A percentile compares a stretch with the other conserved stretches of the same genome.
These are phyloP conservation scores for Lolium multiflorum DNA, from an alignment of 176 grass and related monocot species.

Conservation along the genomic window DNA sequence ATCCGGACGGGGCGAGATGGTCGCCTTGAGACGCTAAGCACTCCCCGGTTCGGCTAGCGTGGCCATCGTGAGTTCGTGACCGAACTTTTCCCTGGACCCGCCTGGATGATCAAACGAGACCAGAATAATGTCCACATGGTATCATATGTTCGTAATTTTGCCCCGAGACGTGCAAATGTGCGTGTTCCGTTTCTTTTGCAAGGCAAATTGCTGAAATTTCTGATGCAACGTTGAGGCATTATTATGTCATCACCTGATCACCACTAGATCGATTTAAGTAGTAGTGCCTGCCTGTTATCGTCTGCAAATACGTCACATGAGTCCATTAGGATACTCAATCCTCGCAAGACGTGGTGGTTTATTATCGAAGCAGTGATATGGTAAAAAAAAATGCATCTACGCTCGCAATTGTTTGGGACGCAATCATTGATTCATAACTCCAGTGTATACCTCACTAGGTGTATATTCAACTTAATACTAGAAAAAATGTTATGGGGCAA, in stretches of 20 bases:
- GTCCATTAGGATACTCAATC: background rate
- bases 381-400: no score
- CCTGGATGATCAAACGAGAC: background rate
- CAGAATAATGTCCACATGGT: constrained; percentile 11
- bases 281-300: constrained; percentile 1
- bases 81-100: background rate
- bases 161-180: background rate
- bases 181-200: background rate
- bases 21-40: no score
- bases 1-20: no score
- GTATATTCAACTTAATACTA: no score
- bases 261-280: constrained; percentile 32
- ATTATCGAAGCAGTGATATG: no score
- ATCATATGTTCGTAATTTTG: background rate
- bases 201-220: constrained; percentile 16
- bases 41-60: background rate
- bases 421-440: background rate
- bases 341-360: no score
- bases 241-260: background rate
- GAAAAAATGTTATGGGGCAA: no score
- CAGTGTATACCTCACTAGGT: no score
- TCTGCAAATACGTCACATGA: constrained; percentile 18
- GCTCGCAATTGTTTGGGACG: background rate
- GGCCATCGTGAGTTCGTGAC: background rate
- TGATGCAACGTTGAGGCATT: background rate